These are phyloP conservation scores for Cercospora zeae-maydis DNA, from an alignment of 2,329 filamentous ascomycete species.

Conservation along the genomic window DNA sequence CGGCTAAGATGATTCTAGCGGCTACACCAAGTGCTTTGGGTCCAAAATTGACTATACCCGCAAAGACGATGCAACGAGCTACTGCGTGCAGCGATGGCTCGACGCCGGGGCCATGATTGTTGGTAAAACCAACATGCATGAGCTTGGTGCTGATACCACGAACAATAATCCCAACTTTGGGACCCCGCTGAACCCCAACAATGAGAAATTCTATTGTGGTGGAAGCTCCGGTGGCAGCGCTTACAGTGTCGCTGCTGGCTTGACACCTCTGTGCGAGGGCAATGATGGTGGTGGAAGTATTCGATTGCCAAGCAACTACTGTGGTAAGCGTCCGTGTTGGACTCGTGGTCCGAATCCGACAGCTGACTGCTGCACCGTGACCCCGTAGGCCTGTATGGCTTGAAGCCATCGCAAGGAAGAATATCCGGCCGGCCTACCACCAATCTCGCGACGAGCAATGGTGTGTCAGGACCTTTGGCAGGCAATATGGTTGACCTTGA, in stretches of 20 bases:
- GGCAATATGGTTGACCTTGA: slow-evolving; percentile 73
- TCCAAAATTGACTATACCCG: slow-evolving; percentile 57
- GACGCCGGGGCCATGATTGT: slow-evolving; percentile 72
- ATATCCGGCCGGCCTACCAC: slow-evolving; percentile 57
- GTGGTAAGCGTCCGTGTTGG: slow-evolving; percentile 42
- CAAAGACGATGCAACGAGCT: slow-evolving; percentile 55
- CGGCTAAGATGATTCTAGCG: slow-evolving; percentile 41
- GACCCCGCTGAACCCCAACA: slow-evolving; percentile 74
- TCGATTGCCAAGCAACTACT: slow-evolving; percentile 70
- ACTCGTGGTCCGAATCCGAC: neutral
- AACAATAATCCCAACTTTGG: slow-evolving; percentile 75
- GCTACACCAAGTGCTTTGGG: slow-evolving; percentile 65
- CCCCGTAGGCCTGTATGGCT: slow-evolving; percentile 60
- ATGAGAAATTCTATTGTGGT: slow-evolving; percentile 71
- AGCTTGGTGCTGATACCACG: slow-evolving; percentile 67
- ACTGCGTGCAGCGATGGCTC: slow-evolving; percentile 68
- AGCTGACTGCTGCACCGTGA: neutral
- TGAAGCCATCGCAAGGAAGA: slow-evolving; percentile 75
- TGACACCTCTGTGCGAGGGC: slow-evolving; percentile 72
- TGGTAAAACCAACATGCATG: slow-evolving; percentile 77
- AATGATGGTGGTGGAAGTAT: slow-evolving; percentile 72
- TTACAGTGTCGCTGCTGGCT: slow-evolving; percentile 65
- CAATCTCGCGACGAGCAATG: slow-evolving; percentile 59
- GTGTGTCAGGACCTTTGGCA: slow-evolving; percentile 71
- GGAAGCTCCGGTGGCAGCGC: slow-evolving; percentile 76